Evolutionary conservation across 2,329 filamentous ascomycete species (phyloP), one percentile per base, ranked within the genome.

Genomic region (Beauveria pseudobassiana): DNA sequence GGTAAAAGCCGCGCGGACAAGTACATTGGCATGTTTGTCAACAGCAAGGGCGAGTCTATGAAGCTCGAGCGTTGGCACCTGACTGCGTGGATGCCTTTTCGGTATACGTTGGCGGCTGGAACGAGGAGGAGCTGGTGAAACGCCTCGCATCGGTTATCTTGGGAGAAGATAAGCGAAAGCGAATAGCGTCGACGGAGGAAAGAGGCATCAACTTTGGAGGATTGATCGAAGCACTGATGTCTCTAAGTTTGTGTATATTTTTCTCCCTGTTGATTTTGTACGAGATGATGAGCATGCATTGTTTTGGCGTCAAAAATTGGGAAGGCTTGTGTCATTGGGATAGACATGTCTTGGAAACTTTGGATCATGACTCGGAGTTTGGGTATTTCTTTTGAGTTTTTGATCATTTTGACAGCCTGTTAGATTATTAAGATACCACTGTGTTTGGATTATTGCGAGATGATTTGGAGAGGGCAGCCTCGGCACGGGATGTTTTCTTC

Each of bases 1-100:
- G 9, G 61, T 65, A 62, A 63, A 70, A 53, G 67, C 10, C 65
- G 67, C 18, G 70, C 73, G 1, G 69, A 71, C 48, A 68, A 70
- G 48, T 75, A 81, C 38, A 72, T 83, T 2, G 81, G 82, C 62
- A 81, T 79, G 67, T 75, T 73, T 28, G 78, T 85, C 61, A 69
- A 70, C 26, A 77, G 78, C 30, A 76, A 79, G 42, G 79, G 76
- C 51, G 74, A 78, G 68, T 70, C 71, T 5, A 73, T 86, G 72
- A 64, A 73, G 24, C 72, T 86, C 20, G 77, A 84, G 70, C 69
- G 74, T 62, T 85, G 82, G 82, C 83, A 86, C 63, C 70, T 85
- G 20, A 86, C 63, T 77, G 84, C 59, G 76, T 85, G 26, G 79
- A 84, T 62, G 82, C 78, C 3, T 86, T 85, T 66, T 72, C 71